Evolutionary conservation across 495 filamentous ascomycete genomes (phyloP).

Genomic region (Hypoxylon fuscum): DNA sequence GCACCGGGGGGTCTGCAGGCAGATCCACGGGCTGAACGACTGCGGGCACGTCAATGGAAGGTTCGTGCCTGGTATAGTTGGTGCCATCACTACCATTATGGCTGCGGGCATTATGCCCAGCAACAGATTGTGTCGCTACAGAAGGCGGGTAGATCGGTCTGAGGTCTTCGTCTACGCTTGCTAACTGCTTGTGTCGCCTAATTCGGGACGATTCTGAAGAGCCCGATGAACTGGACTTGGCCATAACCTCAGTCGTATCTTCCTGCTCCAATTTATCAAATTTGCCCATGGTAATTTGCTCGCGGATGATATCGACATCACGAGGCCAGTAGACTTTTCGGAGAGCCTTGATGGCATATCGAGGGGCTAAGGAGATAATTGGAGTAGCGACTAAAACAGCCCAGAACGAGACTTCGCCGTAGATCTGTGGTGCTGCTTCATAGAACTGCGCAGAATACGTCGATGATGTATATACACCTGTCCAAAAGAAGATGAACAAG

Average conservation of each 20-base stretch:
- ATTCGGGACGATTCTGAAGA: conserved; percentile 61
- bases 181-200: conserved; percentile 66
- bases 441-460: conserved; percentile 75
- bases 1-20: conserved; percentile 46
- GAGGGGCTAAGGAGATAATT: conserved; percentile 81
- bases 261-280: conserved; percentile 72
- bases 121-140: conserved; percentile 75
- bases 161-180: conserved; percentile 78
- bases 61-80: conserved; percentile 79
- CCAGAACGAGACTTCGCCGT: conserved; percentile 87
- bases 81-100: conserved; percentile 95
- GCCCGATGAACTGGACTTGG: conserved; percentile 50
- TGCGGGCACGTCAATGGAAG: conserved; percentile 52
- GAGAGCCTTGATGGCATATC: conserved; percentile 82
- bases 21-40: conserved; percentile 45
- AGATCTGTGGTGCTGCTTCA: conserved; percentile 78
- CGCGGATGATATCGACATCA: conserved; percentile 95
- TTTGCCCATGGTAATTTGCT: conserved; percentile 83
- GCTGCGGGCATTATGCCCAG: conserved; percentile 75
- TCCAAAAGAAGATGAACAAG: conserved; percentile 95
- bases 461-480: conserved; percentile 84
- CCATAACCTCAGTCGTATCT: conserved; percentile 13
- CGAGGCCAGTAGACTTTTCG: conserved; percentile 93
- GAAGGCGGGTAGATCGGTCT: conserved; percentile 93
- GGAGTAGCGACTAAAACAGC: conserved; percentile 76